Evolutionary conservation across 495 filamentous ascomycete genomes (phyloP).

Genomic region (Hyphodiscus hymeniophilus): DNA sequence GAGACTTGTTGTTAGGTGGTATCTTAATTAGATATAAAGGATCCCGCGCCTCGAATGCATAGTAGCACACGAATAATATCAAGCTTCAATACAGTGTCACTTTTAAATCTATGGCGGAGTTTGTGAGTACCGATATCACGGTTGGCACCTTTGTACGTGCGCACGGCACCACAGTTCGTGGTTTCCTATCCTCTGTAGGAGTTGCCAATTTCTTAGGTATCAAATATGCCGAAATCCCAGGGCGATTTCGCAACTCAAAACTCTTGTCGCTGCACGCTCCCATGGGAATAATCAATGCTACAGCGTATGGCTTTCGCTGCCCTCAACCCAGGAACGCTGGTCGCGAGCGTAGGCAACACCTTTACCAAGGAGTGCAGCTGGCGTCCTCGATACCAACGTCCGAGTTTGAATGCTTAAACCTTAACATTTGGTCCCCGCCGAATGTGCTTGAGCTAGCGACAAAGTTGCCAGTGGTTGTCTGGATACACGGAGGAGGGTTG

Average conservation of each 20-base stretch:
- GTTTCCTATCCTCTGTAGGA: background rate
- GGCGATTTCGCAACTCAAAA: background rate
- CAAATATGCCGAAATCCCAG: conserved; percentile 1
- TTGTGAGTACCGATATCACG: too few species aligned
- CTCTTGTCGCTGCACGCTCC: background rate
- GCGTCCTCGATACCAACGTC: background rate
- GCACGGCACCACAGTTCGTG: too few species aligned
- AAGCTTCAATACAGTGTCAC: too few species aligned
- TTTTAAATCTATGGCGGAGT: too few species aligned
- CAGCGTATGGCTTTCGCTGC: conserved; percentile 1
- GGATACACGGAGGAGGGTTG: conserved; percentile 61
- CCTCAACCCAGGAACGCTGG: background rate
- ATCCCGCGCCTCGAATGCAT: too few species aligned
- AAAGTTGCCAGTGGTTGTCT: conserved; percentile 53
- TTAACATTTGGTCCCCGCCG: background rate
- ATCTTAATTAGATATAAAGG: too few species aligned
- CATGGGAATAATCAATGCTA: background rate
- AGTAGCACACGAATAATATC: too few species aligned
- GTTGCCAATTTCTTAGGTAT: background rate
- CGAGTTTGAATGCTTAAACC: conserved; percentile 2
- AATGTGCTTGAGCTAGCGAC: conserved; percentile 4
- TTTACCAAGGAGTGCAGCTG: background rate
- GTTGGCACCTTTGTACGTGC: too few species aligned
- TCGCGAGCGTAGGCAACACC: background rate
- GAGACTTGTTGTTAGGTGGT: too few species aligned